phyloP scores from a whole-genome alignment of 2,329 filamentous ascomycete genomes.

The Colletotrichum higginsianum region DNA sequence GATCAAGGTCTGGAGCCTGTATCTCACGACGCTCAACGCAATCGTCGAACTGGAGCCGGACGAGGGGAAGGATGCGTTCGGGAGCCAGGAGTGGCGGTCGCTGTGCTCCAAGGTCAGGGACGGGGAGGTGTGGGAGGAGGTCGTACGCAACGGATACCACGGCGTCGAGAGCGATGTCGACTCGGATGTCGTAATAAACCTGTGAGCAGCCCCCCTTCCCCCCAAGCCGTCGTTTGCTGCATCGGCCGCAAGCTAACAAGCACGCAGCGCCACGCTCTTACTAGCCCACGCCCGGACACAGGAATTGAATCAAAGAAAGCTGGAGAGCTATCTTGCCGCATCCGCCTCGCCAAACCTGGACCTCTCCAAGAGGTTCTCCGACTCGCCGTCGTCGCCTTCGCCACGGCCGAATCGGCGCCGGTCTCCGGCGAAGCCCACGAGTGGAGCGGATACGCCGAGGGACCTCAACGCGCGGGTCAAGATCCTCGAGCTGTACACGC shows the following conservation, averaged over 20 bases:
- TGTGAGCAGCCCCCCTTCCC: conserved; percentile 67
- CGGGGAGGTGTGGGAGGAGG: conserved; percentile 94
- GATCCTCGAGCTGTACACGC: conserved; percentile 93
- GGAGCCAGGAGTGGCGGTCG: conserved; percentile 85
- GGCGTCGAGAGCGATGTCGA: conserved; percentile 93
- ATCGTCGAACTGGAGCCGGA: conserved; percentile 90
- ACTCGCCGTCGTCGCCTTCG: conserved; percentile 55
- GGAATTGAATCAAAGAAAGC: conserved; percentile 84
- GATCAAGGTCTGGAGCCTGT: conserved; percentile 98
- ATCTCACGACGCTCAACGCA: conserved; percentile 92
- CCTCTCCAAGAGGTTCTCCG: conserved; percentile 74
- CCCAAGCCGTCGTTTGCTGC: not conserved
- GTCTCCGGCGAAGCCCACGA: conserved; percentile 64
- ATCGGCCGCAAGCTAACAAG: conserved; percentile 27
- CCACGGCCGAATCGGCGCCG: conserved; percentile 56
- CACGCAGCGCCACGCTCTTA: conserved; percentile 83
- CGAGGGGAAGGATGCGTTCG: conserved; percentile 91
- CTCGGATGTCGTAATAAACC: conserved; percentile 91
- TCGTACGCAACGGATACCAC: conserved; percentile 88
- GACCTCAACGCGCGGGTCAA: conserved; percentile 89
- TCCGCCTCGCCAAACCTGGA: conserved; percentile 82
- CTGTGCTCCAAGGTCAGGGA: conserved; percentile 89
- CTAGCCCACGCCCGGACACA: conserved; percentile 92
- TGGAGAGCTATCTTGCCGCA: conserved; percentile 91
- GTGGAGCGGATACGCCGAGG: conserved; percentile 84